Percentiles rank a stretch among this genome's conserved stretches.
phyloP scores from a whole-genome alignment of 306 rosid species.

The Dryas octopetala region DNA sequence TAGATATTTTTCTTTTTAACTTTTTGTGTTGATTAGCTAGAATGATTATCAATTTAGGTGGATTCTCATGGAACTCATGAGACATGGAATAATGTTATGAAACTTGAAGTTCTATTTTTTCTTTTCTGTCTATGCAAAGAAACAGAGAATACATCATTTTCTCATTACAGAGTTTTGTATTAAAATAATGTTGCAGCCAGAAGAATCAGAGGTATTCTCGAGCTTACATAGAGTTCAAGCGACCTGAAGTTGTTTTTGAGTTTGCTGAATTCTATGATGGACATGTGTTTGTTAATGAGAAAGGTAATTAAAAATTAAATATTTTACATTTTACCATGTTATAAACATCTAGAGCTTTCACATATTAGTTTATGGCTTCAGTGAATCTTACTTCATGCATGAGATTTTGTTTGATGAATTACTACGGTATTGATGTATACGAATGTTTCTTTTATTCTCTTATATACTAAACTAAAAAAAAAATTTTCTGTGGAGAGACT shows the following conservation, averaged over 20 bases:
- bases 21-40: not conserved
- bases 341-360: not conserved
- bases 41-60: not conserved
- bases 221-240: slow-evolving; percentile 76
- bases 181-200: slow-evolving; percentile 56
- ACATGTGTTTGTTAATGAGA: slow-evolving; percentile 88
- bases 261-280: slow-evolving; percentile 84
- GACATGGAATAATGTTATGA: slow-evolving; percentile 1
- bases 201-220: slow-evolving; percentile 75
- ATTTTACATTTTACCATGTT: not conserved
- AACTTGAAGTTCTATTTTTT: not conserved
- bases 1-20: not conserved
- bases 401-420: not conserved
- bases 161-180: slow-evolving; percentile 24
- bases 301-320: slow-evolving; percentile 45
- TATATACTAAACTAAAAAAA: slow-evolving; percentile 1
- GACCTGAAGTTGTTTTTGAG: slow-evolving; percentile 72
- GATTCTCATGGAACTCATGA: not conserved
- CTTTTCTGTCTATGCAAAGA: not conserved
- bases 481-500: not conserved
- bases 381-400: not conserved
- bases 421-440: not conserved
- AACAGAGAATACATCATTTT: slow-evolving; percentile 10
- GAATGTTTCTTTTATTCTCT: slow-evolving; percentile 2
- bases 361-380: not conserved